phyloP scores from a whole-genome alignment of 2,329 filamentous ascomycete species.

The Chrysosporium queenslandicum region DNA sequence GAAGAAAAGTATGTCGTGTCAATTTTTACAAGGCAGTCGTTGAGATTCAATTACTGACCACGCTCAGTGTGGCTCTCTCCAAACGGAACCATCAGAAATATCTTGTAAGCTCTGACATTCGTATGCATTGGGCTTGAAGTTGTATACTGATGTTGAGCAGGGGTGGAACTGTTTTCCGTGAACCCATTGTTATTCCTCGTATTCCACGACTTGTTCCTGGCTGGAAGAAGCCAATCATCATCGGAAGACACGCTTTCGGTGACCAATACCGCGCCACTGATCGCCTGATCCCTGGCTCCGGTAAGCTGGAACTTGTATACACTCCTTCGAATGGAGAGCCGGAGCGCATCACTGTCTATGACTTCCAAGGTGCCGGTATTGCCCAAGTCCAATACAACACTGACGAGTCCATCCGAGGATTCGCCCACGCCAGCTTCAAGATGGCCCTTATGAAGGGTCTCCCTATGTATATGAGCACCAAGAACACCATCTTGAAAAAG shows the following conservation, averaged over 20 bases:
- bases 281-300: constrained; percentile 67
- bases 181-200: constrained; percentile 90
- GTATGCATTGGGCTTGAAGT: not conserved
- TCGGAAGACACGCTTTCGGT: constrained; percentile 94
- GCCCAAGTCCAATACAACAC: constrained; percentile 98
- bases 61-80: constrained; percentile 86
- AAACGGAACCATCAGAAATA: constrained; percentile 73
- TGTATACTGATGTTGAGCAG: constrained; percentile 27
- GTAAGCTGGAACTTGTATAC: constrained; percentile 89
- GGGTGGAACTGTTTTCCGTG: constrained; percentile 96
- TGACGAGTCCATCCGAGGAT: constrained; percentile 84
- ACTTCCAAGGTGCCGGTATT: constrained; percentile 78
- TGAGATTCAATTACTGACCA: constrained; percentile 3
- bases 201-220: constrained; percentile 89
- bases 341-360: constrained; percentile 77
- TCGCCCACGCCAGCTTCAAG: constrained; percentile 95
- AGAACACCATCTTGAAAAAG: constrained; percentile 99
- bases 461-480: constrained; percentile 99
- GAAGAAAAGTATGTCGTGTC: constrained; percentile 70
- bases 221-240: constrained; percentile 99
- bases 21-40: constrained; percentile 5
- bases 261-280: constrained; percentile 99
- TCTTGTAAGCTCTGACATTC: constrained; percentile 38
- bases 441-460: constrained; percentile 75
- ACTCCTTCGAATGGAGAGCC: constrained; percentile 64